These are phyloP conservation scores for Zarea fungicola DNA, from an alignment of 2,329 filamentous ascomycete genomes.

Conservation along the genomic window DNA sequence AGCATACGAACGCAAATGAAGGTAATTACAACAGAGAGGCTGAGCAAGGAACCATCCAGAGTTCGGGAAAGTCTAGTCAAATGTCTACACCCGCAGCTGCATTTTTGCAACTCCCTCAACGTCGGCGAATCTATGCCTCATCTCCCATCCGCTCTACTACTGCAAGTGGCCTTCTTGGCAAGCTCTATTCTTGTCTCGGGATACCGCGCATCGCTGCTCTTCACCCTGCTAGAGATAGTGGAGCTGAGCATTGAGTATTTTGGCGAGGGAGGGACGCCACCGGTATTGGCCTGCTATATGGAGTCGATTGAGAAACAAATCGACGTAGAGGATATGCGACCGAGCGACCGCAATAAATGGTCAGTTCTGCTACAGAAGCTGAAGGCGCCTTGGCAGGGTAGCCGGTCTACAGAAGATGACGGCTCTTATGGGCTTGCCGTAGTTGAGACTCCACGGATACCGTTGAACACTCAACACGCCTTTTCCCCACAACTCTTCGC, in stretches of 20 bases:
- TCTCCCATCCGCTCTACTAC: slow-evolving; percentile 31
- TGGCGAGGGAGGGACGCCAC: slow-evolving; percentile 29
- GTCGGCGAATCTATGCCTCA: slow-evolving; percentile 29
- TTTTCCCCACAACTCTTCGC: neutral
- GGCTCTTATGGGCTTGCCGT: neutral
- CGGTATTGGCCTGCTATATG: slow-evolving; percentile 29
- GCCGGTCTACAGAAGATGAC: neutral
- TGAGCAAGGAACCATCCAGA: slow-evolving; percentile 15
- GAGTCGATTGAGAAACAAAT: slow-evolving; percentile 29
- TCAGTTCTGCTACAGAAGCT: slow-evolving; percentile 23
- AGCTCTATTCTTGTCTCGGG: slow-evolving; percentile 30
- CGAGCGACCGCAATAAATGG: slow-evolving; percentile 31
- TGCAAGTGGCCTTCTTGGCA: slow-evolving; percentile 33
- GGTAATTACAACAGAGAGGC: slow-evolving; percentile 15
- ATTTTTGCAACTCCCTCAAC: slow-evolving; percentile 35
- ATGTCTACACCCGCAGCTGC: slow-evolving; percentile 29
- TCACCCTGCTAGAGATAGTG: slow-evolving; percentile 31
- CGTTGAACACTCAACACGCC: neutral
- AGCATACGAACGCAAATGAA: neutral
- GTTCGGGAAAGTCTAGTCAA: slow-evolving; percentile 27
- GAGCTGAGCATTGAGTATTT: slow-evolving; percentile 29
- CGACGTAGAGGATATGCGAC: slow-evolving; percentile 26
- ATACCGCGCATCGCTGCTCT: slow-evolving; percentile 30
- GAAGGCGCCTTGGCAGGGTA: slow-evolving; percentile 22
- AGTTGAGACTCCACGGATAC: neutral